A percentile compares a stretch with the other conserved stretches of the same genome.
phyloP scores from a whole-genome alignment of 331 rosid genomes.

The Pyrus hybrid region DNA sequence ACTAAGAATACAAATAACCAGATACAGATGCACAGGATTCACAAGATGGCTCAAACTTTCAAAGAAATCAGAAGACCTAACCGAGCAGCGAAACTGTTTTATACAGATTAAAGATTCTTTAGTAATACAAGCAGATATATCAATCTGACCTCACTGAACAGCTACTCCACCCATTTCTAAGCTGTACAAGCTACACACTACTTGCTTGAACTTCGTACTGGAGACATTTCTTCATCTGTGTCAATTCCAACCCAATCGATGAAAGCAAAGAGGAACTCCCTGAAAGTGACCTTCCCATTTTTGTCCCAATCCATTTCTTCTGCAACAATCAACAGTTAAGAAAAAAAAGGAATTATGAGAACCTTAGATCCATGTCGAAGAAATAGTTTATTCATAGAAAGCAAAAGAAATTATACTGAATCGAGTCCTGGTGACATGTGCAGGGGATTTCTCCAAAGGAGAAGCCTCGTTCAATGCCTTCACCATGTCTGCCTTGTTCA shows the following conservation, averaged over 20 bases:
- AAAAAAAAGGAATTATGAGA: neutral
- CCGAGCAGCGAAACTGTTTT: neutral
- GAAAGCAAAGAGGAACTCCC: conserved; percentile 86
- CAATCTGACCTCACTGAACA: conserved; percentile 15
- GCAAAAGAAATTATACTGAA: conserved; percentile 47
- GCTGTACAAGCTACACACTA: neutral
- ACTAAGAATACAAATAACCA: neutral
- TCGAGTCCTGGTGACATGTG: conserved; percentile 43
- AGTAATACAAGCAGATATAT: neutral
- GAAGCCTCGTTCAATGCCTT: conserved; percentile 58
- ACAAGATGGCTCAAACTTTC: neutral
- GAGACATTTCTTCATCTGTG: conserved; percentile 41
- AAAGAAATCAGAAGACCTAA: neutral
- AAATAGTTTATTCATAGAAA: conserved; percentile 2
- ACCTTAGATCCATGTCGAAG: neutral
- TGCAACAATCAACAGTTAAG: conserved; percentile 14
- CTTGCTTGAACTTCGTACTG: conserved; percentile 1
- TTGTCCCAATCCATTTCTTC: conserved; percentile 90
- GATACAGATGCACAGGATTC: neutral
- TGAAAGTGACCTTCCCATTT: conserved; percentile 65
- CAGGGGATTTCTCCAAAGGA: conserved; percentile 71
- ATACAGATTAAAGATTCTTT: neutral
- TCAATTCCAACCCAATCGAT: conserved; percentile 81
- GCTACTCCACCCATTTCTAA: neutral
- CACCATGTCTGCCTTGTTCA: conserved; percentile 69